Evolutionary conservation across 2,329 filamentous ascomycete species (phyloP).

Genomic region (Lachnellula occidentalis): DNA sequence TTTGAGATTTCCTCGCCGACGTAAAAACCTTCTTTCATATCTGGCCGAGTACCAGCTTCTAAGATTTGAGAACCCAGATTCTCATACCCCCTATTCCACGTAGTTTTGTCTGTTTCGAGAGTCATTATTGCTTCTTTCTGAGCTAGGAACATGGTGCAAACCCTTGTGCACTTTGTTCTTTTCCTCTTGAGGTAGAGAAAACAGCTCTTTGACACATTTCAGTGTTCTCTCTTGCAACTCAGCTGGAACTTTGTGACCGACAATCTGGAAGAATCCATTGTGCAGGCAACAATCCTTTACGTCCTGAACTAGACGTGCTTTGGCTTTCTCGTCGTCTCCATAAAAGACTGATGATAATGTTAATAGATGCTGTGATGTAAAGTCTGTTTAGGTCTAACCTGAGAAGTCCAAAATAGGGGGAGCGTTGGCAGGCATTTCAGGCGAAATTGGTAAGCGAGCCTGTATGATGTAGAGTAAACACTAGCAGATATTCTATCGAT

Average conservation of each 20-base stretch:
- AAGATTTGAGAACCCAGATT: conserved; percentile 39
- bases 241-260: conserved; percentile 38
- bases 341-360: conserved; percentile 26
- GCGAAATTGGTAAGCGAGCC: neutral
- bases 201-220: conserved; percentile 38
- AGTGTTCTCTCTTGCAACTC: conserved; percentile 37
- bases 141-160: conserved; percentile 4
- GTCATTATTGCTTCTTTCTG: conserved; percentile 7
- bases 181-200: conserved; percentile 40
- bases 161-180: conserved; percentile 37
- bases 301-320: conserved; percentile 29
- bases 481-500: too few species aligned
- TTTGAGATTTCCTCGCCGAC: conserved; percentile 36
- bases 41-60: conserved; percentile 38
- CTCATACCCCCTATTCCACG: conserved; percentile 44
- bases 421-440: conserved; percentile 8
- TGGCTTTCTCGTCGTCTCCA: conserved; percentile 26
- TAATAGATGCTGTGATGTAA: neutral
- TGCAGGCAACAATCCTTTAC: conserved; percentile 39
- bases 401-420: conserved; percentile 34
- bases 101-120: conserved; percentile 31
- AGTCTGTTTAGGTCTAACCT: conserved; percentile 5
- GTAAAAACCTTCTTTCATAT: conserved; percentile 40
- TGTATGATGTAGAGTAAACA: too few species aligned
- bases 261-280: conserved; percentile 49